These are phyloP conservation scores for Tolypocladium inflatum DNA, from an alignment of 2,329 filamentous ascomycete genomes.

Conservation along the genomic window DNA sequence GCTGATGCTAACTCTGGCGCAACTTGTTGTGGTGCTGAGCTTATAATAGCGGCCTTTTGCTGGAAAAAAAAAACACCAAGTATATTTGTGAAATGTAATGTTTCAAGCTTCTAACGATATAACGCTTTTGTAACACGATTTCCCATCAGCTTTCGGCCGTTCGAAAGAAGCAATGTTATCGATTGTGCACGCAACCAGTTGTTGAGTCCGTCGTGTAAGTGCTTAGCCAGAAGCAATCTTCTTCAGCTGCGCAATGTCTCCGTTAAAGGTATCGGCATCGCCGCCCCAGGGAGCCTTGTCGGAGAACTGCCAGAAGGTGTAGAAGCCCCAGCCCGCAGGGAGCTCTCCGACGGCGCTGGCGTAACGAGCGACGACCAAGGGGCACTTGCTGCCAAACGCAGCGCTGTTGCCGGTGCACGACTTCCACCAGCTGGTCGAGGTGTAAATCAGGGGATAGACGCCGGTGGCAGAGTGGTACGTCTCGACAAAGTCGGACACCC, in stretches of 20 bases:
- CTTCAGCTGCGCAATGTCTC: constrained; percentile 9
- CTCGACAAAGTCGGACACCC: constrained; percentile 43
- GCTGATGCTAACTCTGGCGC: neutral
- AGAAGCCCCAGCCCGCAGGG: constrained; percentile 40
- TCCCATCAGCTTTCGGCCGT: too few relatives aligned
- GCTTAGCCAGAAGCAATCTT: constrained; percentile 9
- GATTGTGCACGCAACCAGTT: too few relatives aligned
- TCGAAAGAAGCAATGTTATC: too few relatives aligned
- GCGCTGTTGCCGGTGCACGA: constrained; percentile 38
- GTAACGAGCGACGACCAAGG: constrained; percentile 38
- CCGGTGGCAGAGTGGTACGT: constrained; percentile 27
- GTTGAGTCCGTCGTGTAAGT: too few relatives aligned
- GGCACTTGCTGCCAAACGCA: constrained; percentile 17
- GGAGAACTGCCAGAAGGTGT: constrained; percentile 36
- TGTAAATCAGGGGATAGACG: constrained; percentile 37
- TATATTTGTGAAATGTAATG: too few relatives aligned
- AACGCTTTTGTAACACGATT: too few relatives aligned
- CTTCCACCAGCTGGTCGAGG: constrained; percentile 43
- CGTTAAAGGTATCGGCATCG: constrained; percentile 12
- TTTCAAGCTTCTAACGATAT: too few relatives aligned
- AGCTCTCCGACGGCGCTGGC: constrained; percentile 29
- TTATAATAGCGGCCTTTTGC: too few relatives aligned
- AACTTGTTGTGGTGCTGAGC: too few relatives aligned
- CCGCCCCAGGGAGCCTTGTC: constrained; percentile 10
- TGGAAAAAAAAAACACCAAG: too few relatives aligned